Evolutionary conservation across 75 land plant genomes (phyloP), one percentile per base, ranked within the genome.

Genomic region (Cunninghamia lanceolata): DNA sequence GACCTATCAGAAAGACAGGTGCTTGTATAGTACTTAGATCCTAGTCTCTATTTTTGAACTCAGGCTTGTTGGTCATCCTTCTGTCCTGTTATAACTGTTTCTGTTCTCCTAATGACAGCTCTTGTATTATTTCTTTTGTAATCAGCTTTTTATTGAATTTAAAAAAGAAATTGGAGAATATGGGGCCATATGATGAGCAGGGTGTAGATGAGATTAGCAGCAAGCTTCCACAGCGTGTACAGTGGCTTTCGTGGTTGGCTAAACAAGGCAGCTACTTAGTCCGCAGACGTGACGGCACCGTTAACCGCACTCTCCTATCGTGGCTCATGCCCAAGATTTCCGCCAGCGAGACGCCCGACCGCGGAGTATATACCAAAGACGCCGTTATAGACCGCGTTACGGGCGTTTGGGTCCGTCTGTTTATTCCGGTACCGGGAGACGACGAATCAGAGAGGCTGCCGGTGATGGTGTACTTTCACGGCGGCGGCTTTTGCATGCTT

Each of bases 401-500:
- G 34, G 87, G 86, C 83, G 87, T 92, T 78, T 95, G 94, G 94
- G 85, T 90, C 82, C 97, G 98, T 28, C 56, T 95, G 87, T 96
- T 92, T 89, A 9, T 85, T 53, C 95, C 98, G 25, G 40, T 79
- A 1, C 32, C 30, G 34, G 9, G 42, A 56, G 6, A 87, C 82
- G 3, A 32, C 77, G 40, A 17, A 30, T 21, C 36, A 34, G 39
- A 47, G 21, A 1, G 11, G 15, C 86, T 92, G 53, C 99, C 99
- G 2, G 88, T 95, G 38, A 39, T 97, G 32, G 74, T 97, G 75
- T 94, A 91, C 90, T 95, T 91, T 88, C 99, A 97, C 86, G 99
- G 99, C 47, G 99, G 99, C 35, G 95, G 99, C 17, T 97, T 97
- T 85, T 85, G 80, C 9, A 42, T 89, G 84, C 34, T 89, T 43